Conservation (phyloP, 73 alveolate genomes). For the Paramecium tetraurelia region DNA sequence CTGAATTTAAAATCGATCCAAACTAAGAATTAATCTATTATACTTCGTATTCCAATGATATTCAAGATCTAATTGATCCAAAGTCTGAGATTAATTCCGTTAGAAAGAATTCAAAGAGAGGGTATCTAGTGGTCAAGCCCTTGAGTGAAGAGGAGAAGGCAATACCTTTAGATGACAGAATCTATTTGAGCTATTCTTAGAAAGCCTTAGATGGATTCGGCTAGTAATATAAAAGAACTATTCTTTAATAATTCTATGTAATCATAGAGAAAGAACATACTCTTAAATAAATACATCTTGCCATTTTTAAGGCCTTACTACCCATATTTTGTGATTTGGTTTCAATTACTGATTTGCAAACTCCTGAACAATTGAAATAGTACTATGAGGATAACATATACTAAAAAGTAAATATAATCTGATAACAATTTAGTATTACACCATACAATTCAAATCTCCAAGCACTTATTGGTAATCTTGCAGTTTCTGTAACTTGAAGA, state of each 20-base stretch:
- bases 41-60: neutral
- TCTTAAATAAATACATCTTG: neutral
- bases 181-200: neutral
- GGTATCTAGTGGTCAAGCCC: neutral
- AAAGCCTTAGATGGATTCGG: neutral
- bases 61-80: neutral
- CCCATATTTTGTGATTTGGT: neutral
- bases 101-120: neutral
- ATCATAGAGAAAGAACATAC: neutral
- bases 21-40: neutral
- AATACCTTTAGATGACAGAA: neutral
- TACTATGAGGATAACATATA: neutral
- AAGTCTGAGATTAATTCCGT: neutral
- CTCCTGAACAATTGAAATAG: neutral
- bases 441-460: neutral
- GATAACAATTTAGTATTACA: neutral
- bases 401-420: neutral
- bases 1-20: neutral
- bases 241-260: neutral
- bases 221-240: neutral
- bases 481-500: neutral
- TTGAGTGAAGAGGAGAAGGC: neutral
- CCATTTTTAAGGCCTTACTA: neutral
- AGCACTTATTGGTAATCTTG: neutral
- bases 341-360: neutral